Evolutionary conservation across 306 rosid genomes (phyloP), one percentile per base, ranked within the genome.

Genomic region (Citrullus mucosospermus): DNA sequence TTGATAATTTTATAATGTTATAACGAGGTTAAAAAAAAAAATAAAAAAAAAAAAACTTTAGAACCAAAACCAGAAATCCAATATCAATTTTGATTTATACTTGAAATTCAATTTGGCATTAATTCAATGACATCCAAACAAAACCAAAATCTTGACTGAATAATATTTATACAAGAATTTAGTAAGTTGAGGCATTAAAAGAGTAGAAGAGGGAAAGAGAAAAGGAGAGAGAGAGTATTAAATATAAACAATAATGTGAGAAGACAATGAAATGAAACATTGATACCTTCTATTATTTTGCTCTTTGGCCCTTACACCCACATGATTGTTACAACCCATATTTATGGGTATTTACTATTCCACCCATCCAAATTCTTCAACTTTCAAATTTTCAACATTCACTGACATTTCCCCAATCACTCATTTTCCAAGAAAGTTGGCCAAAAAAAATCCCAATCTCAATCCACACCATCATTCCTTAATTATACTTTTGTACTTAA

Each of bases 241-340:
- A 53, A 53, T 53, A 16, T 16, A 16, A 38, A 38, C 30, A 46
- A 71, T 46, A 48, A 46, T 46, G 43, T 20, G 17, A 70, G 50
- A 69, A 69, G 56, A 44, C 75, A 69, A 44, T 69, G 50, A 43
- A 48, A 48, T 48, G 39, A 25, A 50, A 72, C 77, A 72, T 46
- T 72, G 77, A 50, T 48, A 28, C 44, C 60, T 50, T 50, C 43
- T 14, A 72, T 72, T 72, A 72, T 72, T 72, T 72, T 72, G 77
- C 15, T 50, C 5, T 50, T 72, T 46, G 60, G 58, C 12, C 25
- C 77, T 72, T 25, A 50, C 77, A 72, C 58, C 43, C 60, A 72
- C 77, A 72, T 72, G 77, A 72, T 72, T 72, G 60, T 60, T 50
- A 72, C 77, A 46, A 28, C 77, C 77, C 43, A 50, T 28, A 72